phyloP scores from a whole-genome alignment of 2,329 filamentous ascomycete genomes.

The Trichophaea hybrida region DNA sequence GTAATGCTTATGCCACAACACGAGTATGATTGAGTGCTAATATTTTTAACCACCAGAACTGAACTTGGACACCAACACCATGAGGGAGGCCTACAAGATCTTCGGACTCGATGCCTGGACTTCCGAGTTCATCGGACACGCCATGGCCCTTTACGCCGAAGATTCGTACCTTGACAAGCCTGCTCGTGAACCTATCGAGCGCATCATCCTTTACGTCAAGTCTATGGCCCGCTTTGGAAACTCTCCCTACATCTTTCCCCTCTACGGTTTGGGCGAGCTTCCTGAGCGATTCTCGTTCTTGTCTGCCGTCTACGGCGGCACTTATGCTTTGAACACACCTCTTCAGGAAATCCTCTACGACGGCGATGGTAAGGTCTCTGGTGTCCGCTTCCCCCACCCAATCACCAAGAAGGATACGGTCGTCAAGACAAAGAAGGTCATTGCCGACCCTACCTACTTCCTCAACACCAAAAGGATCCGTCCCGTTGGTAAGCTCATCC shows the following conservation, averaged over 20 bases:
- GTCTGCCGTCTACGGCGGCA: slow-evolving; percentile 95
- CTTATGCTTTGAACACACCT: slow-evolving; percentile 96
- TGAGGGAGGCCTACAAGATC: slow-evolving; percentile 99
- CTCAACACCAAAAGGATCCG: slow-evolving; percentile 56
- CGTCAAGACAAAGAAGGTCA: slow-evolving; percentile 90
- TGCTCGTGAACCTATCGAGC: slow-evolving; percentile 74
- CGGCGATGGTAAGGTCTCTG: slow-evolving; percentile 59
- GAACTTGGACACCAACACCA: slow-evolving; percentile 62
- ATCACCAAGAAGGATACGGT: slow-evolving; percentile 80
- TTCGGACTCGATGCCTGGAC: slow-evolving; percentile 82
- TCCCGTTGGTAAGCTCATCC: slow-evolving; percentile 77
- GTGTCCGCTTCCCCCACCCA: slow-evolving; percentile 52
- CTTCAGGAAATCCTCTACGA: slow-evolving; percentile 84
- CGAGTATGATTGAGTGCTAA: slow-evolving; percentile 2
- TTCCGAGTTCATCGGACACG: slow-evolving; percentile 91
- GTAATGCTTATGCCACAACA: slow-evolving; percentile 37
- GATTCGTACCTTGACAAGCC: slow-evolving; percentile 67
- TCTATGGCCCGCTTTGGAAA: slow-evolving; percentile 96
- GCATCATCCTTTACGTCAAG: slow-evolving; percentile 92
- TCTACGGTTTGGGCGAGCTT: slow-evolving; percentile 92
- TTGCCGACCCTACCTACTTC: slow-evolving; percentile 96
- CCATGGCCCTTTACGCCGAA: slow-evolving; percentile 89
- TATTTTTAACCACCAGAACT: slow-evolving; percentile 44
- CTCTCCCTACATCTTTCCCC: slow-evolving; percentile 97
- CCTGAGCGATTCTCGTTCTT: slow-evolving; percentile 95